These are phyloP conservation scores for Skeletonema menzelii DNA, from an alignment of 108 stramenopile genomes.

Conservation along the genomic window DNA sequence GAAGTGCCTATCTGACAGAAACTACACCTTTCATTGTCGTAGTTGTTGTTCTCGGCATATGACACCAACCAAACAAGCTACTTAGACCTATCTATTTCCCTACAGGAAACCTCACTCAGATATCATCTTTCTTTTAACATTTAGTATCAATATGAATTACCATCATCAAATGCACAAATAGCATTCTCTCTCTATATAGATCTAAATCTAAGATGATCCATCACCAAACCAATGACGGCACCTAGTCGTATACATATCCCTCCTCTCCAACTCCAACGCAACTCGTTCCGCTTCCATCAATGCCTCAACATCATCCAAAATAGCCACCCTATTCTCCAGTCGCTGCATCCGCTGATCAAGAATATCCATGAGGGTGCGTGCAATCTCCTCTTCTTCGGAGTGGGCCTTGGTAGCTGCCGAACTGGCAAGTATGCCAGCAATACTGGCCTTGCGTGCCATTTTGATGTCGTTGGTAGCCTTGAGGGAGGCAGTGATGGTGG, in stretches of 20 bases:
- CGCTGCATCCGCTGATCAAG: slow-evolving; percentile 77
- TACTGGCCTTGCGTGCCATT: slow-evolving; percentile 57
- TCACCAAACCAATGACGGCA: slow-evolving; percentile 85
- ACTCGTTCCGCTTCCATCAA: slow-evolving; percentile 85
- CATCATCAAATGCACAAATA: neutral
- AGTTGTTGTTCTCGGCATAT: too few relatives aligned
- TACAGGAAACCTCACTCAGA: too few relatives aligned
- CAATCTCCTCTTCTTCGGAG: slow-evolving; percentile 56
- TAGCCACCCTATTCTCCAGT: slow-evolving; percentile 76
- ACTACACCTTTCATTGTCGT: too few relatives aligned
- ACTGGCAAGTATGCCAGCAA: slow-evolving; percentile 56
- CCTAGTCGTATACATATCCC: slow-evolving; percentile 84
- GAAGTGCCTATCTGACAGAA: too few relatives aligned
- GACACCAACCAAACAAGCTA: too few relatives aligned
- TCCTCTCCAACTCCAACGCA: slow-evolving; percentile 85
- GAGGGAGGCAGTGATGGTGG: slow-evolving; percentile 57
- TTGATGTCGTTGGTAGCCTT: slow-evolving; percentile 48
- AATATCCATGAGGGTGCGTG: slow-evolving; percentile 61
- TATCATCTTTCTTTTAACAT: too few relatives aligned
- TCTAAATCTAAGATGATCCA: slow-evolving; percentile 27
- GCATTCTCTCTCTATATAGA: neutral
- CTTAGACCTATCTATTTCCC: too few relatives aligned
- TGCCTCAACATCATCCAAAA: slow-evolving; percentile 86
- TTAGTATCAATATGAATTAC: too few relatives aligned
- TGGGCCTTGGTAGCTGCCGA: slow-evolving; percentile 53